Conservation (phyloP, 129 eudicot genomes). For the Flaveria sonorensis region DNA sequence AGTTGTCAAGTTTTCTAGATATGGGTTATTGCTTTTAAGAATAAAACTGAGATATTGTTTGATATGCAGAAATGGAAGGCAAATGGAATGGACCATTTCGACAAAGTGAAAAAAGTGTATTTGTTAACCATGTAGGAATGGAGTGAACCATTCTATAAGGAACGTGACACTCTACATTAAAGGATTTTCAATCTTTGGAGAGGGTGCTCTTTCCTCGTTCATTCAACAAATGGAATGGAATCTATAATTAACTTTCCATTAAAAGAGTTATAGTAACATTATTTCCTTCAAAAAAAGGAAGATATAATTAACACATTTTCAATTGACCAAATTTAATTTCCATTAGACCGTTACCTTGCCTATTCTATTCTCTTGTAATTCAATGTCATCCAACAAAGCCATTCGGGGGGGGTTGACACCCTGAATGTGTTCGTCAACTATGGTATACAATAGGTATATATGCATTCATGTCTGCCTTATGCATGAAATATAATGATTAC, state of each 20-base stretch:
- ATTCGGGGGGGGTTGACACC: too few relatives aligned
- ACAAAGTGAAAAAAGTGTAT: background rate
- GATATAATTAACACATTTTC: too few relatives aligned
- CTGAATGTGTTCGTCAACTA: background rate
- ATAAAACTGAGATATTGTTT: background rate
- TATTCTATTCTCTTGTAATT: background rate
- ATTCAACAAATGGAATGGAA: background rate
- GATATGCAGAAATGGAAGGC: background rate
- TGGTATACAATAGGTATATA: background rate
- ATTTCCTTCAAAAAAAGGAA: too few relatives aligned
- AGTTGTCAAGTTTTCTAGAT: background rate
- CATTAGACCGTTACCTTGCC: background rate
- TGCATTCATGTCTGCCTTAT: background rate
- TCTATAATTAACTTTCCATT: background rate
- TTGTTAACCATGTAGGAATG: background rate
- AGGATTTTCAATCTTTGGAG: background rate
- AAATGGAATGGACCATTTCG: background rate
- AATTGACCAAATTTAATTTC: too few relatives aligned
- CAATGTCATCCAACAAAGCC: background rate
- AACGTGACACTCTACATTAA: background rate
- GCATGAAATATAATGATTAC: conserved; percentile 34
- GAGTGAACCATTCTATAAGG: background rate
- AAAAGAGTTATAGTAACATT: background rate
- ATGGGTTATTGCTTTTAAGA: background rate
- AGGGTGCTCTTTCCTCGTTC: background rate